Evolutionary conservation across 441 rosid genomes (phyloP), one percentile per base, ranked within the genome.

Genomic region (Erodium trifolium): DNA sequence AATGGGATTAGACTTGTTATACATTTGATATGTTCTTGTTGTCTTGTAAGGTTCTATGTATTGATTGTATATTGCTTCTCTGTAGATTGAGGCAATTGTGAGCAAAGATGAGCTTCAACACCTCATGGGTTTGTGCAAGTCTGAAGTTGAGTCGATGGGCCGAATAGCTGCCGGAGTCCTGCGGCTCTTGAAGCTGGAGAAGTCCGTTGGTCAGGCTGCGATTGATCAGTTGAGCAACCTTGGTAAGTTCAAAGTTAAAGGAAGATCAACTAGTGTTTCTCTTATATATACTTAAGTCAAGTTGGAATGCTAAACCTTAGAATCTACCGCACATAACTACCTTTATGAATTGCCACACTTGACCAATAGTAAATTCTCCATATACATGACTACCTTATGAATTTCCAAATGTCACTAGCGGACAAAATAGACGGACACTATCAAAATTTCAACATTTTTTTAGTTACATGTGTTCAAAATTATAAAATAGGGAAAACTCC

Each of bases 111-210:
- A 94, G 85, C 81, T 94, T 71, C 86, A 85, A 78, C 90, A 92
- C 79, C 92, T 94, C 72, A 82, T 81, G 45, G 75, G 77, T 70
- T 80, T 90, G 82, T 86, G 92, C 89, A 84, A 92, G 75, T 90
- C 98, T 37, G 98, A 94, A 81, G 86, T 84, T 71, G 91, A 92
- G 72, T 91, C 98, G 0, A 86, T 88, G 94, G 99, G 98, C 74
- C 83, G 97, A 72, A 84, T 92, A 73, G 81, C 88, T 60, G 99
- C 98, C 51, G 96, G 96, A 65, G 73, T 94, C 73, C 78, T 94
- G 79, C 85, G 88, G 75, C 78, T 91, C 72, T 87, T 94, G 75
- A 91, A 88, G 82, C 86, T 94, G 69, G 99, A 94, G 76, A 78
- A 70, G 60, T 84, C 97, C 4, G 75, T 94, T 67, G 99, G 99